Base-by-base conservation (phyloP, 83 land plant genomes). In the Picea abies region DNA sequence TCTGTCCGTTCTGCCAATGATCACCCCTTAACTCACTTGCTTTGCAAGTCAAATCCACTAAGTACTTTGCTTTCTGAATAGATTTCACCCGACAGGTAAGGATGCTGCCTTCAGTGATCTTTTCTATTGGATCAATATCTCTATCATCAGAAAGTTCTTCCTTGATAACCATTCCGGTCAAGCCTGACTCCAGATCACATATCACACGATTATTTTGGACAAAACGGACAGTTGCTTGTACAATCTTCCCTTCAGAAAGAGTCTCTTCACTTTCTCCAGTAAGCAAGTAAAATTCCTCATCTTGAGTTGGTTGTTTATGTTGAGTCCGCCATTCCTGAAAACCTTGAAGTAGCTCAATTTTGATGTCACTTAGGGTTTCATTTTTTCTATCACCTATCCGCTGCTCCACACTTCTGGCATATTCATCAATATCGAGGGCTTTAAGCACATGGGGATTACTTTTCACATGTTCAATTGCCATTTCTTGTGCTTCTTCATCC, bases 381-480 rank as follows among this genome's bases (percentile, higher is more conserved):
- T 81, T 69, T 82, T 93, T 95, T 26, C 66, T 81, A 26, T 37
- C 71, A 1, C 82, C 81, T 37, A 80, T 81, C 19, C 84, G 85
- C 4, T 81, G 75, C 56, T 87, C 69, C 41, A 87, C 65, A 39
- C 81, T 80, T 29, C 76, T 82, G 7, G 88, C 87, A 85, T 94
- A 95, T 81, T 69, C 91, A 82, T 92, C 90, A 37, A 94, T 82
- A 81, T 87, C 89, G 81, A 95, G 79, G 41, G 84, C 69, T 82
- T 60, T 89, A 65, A 97, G 81, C n/a, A 91, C 37, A 44, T 85
- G 17, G 61, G 97, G 94, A 68, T 87, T 84, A 22, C 88, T 91
- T 83, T 93, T 92, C 4, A 95, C 97, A 89, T 97, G 95, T 82
- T 97, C 97, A 78, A 97, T 90, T n/a, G 96, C 99, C 94, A 97